Evolutionary conservation across 768 basidiomycete species (phyloP).

Genomic region (Amanita jacksonii): DNA sequence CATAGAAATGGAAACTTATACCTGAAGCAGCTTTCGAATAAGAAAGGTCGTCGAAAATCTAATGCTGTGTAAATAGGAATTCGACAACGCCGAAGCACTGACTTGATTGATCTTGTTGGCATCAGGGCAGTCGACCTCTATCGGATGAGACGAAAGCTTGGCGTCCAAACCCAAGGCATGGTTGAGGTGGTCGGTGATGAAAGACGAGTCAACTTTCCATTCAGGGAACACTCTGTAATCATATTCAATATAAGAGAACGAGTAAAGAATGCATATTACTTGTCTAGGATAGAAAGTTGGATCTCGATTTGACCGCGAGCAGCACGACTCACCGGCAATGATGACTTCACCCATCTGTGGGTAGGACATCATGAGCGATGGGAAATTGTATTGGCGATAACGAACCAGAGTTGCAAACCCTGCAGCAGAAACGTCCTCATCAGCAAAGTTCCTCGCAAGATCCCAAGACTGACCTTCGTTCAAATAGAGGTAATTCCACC

Average conservation of each 20-base stretch:
- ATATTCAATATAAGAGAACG: background rate
- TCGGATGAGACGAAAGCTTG: slow-evolving; percentile 82
- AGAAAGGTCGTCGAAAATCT: slow-evolving; percentile 86
- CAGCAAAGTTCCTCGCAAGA: background rate
- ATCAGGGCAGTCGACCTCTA: slow-evolving; percentile 86
- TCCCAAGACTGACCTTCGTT: slow-evolving; percentile 48
- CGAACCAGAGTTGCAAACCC: slow-evolving; percentile 81
- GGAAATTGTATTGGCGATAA: slow-evolving; percentile 8
- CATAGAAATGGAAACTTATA: slow-evolving; percentile 18
- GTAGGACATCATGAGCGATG: too few species aligned
- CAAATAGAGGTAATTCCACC: slow-evolving; percentile 82
- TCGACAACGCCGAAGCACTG: background rate
- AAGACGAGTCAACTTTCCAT: slow-evolving; percentile 76
- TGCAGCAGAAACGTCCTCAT: slow-evolving; percentile 15
- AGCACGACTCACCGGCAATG: slow-evolving; percentile 47
- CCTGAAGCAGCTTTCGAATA: slow-evolving; percentile 81
- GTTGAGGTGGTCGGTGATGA: slow-evolving; percentile 70
- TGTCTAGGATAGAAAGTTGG: slow-evolving; percentile 30
- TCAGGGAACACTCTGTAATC: slow-evolving; percentile 60
- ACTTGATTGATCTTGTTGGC: slow-evolving; percentile 78
- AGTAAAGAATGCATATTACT: slow-evolving; percentile 24
- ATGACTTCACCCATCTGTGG: slow-evolving; percentile 90
- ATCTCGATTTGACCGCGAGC: background rate
- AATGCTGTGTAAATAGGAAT: slow-evolving; percentile 5
- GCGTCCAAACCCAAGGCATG: slow-evolving; percentile 78